These are phyloP conservation scores for Xylaria telfairii DNA, from an alignment of 495 filamentous ascomycete species.

Conservation along the genomic window DNA sequence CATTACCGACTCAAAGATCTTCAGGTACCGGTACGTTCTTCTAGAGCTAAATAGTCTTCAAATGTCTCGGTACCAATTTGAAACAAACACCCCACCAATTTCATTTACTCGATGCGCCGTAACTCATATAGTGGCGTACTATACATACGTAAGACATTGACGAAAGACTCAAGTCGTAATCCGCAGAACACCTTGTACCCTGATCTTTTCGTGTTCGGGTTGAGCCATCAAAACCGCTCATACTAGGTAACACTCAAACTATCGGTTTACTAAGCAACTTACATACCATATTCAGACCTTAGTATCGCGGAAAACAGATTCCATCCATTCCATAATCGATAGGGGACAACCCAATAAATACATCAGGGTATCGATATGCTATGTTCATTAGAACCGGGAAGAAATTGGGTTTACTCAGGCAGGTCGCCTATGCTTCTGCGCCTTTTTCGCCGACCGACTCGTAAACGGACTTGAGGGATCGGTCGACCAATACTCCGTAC, in stretches of 20 bases:
- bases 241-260: too few species aligned
- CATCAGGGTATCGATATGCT: neutral
- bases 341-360: neutral
- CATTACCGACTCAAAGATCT: neutral
- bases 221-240: neutral
- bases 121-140: neutral
- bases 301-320: neutral
- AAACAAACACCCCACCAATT: neutral
- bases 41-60: neutral
- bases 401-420: slow-evolving; percentile 4
- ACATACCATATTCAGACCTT: neutral
- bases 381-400: neutral
- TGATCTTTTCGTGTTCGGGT: neutral
- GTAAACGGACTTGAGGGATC: neutral
- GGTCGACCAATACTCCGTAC: neutral
- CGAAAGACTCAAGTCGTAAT: neutral
- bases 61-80: neutral
- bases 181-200: neutral
- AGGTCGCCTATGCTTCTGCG: neutral
- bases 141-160: too few species aligned
- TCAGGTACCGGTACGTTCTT: neutral
- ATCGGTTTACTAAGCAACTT: neutral
- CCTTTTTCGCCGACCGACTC: neutral
- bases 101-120: neutral
- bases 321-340: neutral